These are phyloP conservation scores for Aspergillus asperescens DNA, from an alignment of 495 filamentous ascomycete species.

Conservation along the genomic window DNA sequence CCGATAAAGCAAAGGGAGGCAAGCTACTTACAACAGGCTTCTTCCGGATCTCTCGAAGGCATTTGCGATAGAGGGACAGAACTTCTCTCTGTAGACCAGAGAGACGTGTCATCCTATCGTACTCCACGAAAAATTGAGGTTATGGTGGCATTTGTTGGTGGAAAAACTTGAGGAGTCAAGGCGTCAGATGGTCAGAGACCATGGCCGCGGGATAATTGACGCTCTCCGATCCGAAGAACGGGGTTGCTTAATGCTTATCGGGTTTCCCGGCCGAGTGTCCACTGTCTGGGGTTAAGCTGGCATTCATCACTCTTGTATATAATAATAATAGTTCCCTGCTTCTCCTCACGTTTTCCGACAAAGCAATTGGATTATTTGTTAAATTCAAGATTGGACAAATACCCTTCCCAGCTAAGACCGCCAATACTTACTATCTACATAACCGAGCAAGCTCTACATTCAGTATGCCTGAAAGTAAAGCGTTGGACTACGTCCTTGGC, in stretches of 20 bases:
- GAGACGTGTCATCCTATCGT: conserved; percentile 50
- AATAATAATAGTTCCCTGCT: not conserved
- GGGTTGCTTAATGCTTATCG: not conserved
- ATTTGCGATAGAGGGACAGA: conserved; percentile 77
- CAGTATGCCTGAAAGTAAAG: conserved; percentile 51
- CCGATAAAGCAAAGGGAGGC: not conserved
- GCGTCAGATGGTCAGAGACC: too few relatives aligned
- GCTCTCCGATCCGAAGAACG: conserved; percentile 1
- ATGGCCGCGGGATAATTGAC: conserved; percentile 1
- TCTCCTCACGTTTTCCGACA: not conserved
- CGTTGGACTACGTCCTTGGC: conserved; percentile 70
- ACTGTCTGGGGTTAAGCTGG: not conserved
- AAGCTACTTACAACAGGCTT: conserved; percentile 64
- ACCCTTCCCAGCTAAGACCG: too few relatives aligned
- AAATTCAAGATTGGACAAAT: too few relatives aligned
- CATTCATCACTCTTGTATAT: not conserved
- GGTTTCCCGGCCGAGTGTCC: conserved; percentile 5
- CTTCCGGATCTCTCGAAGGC: conserved; percentile 69
- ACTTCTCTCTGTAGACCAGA: conserved; percentile 93
- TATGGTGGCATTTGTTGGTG: conserved; percentile 8
- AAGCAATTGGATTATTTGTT: not conserved
- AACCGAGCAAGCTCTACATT: not conserved
- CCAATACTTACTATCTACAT: too few relatives aligned
- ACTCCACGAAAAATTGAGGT: not conserved
- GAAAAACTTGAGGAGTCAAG: conserved; percentile 5